Evolutionary conservation across 139 green algal genomes (phyloP), one percentile per base, ranked within the genome.

Genomic region (Micromonas commoda): DNA sequence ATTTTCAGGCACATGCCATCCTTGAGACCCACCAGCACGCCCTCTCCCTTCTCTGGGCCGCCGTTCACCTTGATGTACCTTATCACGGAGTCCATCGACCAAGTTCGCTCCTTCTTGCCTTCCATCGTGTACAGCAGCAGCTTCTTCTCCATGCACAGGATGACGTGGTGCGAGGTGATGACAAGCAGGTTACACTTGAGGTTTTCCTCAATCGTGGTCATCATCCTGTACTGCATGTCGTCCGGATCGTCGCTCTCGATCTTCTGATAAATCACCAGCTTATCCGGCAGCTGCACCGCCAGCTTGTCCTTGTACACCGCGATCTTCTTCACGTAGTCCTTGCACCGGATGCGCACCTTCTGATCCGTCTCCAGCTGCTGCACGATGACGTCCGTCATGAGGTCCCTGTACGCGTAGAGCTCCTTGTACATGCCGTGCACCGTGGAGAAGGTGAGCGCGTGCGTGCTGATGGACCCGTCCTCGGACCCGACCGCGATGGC

Each of bases 131-230:
- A 91, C 73, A 93, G 80, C 82, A 94, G 90, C 76, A 96, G 82
- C 82, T 89, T 88, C 66, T 87, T 88, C 71, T 94, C 91, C 84
- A 91, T 87, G 77, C 89, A 96, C 38, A 93, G 87, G 35, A 91
- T 85, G 64, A 94, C 78, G 82, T 93, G 88, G 29, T 81, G 66
- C 23, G 68, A 82, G 21, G 89, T 91, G 0, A 94, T 86, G n/a
- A 94, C 87, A 77, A 96, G 85, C 79, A 94, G 83, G 82, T 94
- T 92, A 89, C 91, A 96, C 20, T 95, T 87, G 13, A 92, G 82
- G 79, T 87, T 87, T 71, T 89, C 79, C 34, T 88, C 64, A 54
- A 94, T 93, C 71, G 90, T 89, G 31, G 88, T 83, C 31, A 70
- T 76, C 28, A 85, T 60, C 28, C 80, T 74, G 73, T 86, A 87